Conservation (phyloP, 257 asterid genomes). For the Penstemon barbatus region DNA sequence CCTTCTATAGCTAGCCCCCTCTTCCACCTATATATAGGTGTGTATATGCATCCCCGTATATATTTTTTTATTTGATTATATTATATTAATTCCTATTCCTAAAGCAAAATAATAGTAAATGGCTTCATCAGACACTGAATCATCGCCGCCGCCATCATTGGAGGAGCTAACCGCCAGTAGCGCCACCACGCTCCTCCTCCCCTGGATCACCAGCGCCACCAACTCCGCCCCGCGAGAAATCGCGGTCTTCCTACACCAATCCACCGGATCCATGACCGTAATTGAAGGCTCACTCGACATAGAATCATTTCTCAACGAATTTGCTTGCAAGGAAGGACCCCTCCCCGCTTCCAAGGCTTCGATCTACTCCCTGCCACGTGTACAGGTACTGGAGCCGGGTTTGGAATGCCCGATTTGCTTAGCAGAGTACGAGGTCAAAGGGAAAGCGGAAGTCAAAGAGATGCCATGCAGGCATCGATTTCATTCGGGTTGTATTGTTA, state of each 20-base stretch:
- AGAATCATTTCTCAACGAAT: conserved; percentile 33
- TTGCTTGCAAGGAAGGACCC: conserved; percentile 32
- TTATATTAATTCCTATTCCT: too few species aligned
- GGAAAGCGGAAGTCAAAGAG: conserved; percentile 36
- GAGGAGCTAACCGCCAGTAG: conserved; percentile 46
- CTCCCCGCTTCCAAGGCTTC: conserved; percentile 63
- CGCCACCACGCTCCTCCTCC: conserved; percentile 49
- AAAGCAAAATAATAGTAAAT: not conserved
- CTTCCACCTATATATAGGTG: too few species aligned
- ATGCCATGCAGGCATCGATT: conserved; percentile 56
- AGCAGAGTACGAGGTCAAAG: conserved; percentile 40
- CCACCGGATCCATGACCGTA: conserved; percentile 41
- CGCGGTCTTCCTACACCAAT: conserved; percentile 44
- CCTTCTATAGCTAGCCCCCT: too few species aligned
- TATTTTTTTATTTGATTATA: too few species aligned
- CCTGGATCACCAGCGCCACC: conserved; percentile 41
- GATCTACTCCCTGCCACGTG: conserved; percentile 49
- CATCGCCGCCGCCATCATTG: conserved; percentile 46
- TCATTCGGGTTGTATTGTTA: conserved; percentile 41
- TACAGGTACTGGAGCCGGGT: conserved; percentile 37
- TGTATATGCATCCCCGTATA: too few species aligned
- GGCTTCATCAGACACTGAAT: conserved; percentile 32
- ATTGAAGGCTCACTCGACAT: conserved; percentile 42
- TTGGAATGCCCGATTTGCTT: conserved; percentile 62
- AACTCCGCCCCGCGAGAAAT: conserved; percentile 36